phyloP scores from a whole-genome alignment of 2,329 filamentous ascomycete species.

The Ophiostoma ips region DNA sequence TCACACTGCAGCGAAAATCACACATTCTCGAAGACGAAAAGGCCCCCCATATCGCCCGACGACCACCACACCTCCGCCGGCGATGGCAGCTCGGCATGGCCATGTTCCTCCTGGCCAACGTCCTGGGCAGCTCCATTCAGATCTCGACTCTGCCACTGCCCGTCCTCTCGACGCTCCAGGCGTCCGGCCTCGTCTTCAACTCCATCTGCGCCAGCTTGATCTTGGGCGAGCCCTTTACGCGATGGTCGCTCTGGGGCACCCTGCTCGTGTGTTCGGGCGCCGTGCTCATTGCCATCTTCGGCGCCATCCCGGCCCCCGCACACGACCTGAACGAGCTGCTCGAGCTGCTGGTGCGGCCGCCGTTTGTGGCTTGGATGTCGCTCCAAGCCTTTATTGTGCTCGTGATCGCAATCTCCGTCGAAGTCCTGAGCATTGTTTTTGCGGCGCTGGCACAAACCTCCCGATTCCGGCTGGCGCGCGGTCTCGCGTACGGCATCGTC shows the following conservation, averaged over 20 bases:
- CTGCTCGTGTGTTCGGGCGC: constrained; percentile 76
- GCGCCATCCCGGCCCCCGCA: constrained; percentile 82
- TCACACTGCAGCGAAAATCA: constrained; percentile 94
- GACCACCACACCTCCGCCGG: constrained; percentile 77
- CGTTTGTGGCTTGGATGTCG: constrained; percentile 83
- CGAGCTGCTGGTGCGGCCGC: constrained; percentile 52
- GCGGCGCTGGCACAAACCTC: constrained; percentile 35
- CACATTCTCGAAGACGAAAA: constrained; percentile 97
- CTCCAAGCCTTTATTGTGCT: constrained; percentile 62
- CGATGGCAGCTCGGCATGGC: constrained; percentile 96
- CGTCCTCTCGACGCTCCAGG: constrained; percentile 87
- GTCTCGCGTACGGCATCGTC: constrained; percentile 77
- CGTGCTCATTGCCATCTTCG: constrained; percentile 85
- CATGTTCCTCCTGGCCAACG: constrained; percentile 91
- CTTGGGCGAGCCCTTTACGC: constrained; percentile 84
- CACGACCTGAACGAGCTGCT: constrained; percentile 77
- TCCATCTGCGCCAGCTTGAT: constrained; percentile 92
- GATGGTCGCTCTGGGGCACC: constrained; percentile 83
- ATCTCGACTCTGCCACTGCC: constrained; percentile 92
- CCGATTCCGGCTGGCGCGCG: constrained; percentile 51
- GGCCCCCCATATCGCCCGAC: constrained; percentile 57
- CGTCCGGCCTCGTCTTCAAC: constrained; percentile 94
- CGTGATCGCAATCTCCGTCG: constrained; percentile 49
- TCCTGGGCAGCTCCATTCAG: constrained; percentile 90
- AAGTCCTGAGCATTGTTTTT: constrained; percentile 32